Percentiles rank a stretch among this genome's conserved stretches.
Conservation (phyloP, 2,329 filamentous ascomycete genomes). For the Aspergillus ochraceoroseus region DNA sequence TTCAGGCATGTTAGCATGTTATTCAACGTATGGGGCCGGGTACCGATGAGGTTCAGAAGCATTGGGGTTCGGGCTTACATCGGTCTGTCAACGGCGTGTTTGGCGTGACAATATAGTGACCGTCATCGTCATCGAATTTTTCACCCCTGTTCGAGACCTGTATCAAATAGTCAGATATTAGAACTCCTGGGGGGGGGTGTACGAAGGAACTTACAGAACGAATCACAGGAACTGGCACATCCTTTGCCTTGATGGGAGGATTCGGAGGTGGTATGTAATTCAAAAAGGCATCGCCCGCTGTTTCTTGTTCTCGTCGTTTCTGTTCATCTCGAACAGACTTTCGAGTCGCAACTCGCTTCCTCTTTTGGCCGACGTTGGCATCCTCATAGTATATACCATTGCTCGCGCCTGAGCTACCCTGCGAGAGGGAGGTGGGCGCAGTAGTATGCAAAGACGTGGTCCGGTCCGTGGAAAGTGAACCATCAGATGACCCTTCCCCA, state of each 20-base stretch:
- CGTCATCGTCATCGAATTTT: constrained; percentile 92
- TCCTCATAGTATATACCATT: constrained; percentile 62
- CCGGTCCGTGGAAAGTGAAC: constrained; percentile 75
- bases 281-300: constrained; percentile 64
- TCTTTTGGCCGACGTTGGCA: constrained; percentile 72
- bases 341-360: constrained; percentile 71
- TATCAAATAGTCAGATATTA: constrained; percentile 10
- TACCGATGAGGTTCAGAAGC: background rate
- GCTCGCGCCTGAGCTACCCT: constrained; percentile 48
- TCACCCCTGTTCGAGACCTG: constrained; percentile 52
- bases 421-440: constrained; percentile 78
- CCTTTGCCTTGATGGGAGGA: constrained; percentile 83
- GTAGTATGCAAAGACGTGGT: constrained; percentile 82
- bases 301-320: constrained; percentile 69
- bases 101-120: constrained; percentile 89
- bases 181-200: constrained; percentile 3
- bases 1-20: constrained; percentile 38
- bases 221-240: constrained; percentile 61
- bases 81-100: constrained; percentile 80
- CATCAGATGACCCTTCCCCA: constrained; percentile 60
- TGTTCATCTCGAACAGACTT: constrained; percentile 78
- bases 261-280: constrained; percentile 82
- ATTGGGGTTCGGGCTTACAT: constrained; percentile 59
- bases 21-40: background rate
- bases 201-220: constrained; percentile 50